phyloP scores from a whole-genome alignment of 257 asterid species.

The Verbena officinalis region DNA sequence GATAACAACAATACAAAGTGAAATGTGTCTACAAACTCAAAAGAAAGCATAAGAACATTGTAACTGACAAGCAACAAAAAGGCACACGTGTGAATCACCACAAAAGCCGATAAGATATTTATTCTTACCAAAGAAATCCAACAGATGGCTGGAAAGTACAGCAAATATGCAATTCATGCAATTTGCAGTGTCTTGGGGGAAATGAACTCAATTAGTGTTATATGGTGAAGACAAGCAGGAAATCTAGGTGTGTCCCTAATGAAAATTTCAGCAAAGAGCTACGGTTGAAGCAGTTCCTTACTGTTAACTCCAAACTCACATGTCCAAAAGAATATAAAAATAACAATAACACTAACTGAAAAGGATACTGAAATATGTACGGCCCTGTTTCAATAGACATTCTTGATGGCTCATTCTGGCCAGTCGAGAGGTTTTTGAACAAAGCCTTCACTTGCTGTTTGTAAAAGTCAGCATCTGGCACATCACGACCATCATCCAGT shows the following conservation, averaged over 20 bases:
- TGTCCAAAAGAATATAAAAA: constrained; percentile 7
- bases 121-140: neutral
- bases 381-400: constrained; percentile 96
- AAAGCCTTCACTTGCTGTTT: constrained; percentile 87
- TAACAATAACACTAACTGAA: constrained; percentile 9
- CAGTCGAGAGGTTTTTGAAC: constrained; percentile 86
- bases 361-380: constrained; percentile 91
- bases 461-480: constrained; percentile 79
- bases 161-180: constrained; percentile 11
- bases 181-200: constrained; percentile 5
- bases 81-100: constrained; percentile 9
- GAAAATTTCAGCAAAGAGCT: constrained; percentile 7
- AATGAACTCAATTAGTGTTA: neutral
- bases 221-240: constrained; percentile 1
- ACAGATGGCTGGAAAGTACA: constrained; percentile 15
- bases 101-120: neutral
- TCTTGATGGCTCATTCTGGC: constrained; percentile 86
- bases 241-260: neutral
- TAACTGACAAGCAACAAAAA: neutral
- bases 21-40: neutral
- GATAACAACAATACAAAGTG: neutral
- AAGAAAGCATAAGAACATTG: neutral
- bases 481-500: constrained; percentile 89
- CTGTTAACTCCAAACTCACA: constrained; percentile 15
- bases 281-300: constrained; percentile 6